Percentiles rank a stretch among this genome's conserved stretches.
These are phyloP conservation scores for Colletotrichum orchidophilum DNA, from an alignment of 2,329 filamentous ascomycete species.

Conservation along the genomic window DNA sequence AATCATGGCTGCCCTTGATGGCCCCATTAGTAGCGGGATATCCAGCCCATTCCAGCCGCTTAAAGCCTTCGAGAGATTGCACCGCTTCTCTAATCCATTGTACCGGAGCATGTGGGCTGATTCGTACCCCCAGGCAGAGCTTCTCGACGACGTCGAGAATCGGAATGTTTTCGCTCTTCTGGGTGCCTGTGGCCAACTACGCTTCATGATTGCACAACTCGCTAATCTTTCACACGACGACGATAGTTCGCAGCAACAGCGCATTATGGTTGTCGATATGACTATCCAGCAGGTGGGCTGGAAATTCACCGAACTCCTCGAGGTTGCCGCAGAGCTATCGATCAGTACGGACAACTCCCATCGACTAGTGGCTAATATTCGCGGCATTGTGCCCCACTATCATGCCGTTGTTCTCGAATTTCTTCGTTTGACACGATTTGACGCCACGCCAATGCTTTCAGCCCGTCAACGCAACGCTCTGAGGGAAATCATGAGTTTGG, in stretches of 20 bases:
- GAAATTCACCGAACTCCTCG: slow-evolving; percentile 39
- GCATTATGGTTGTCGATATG: slow-evolving; percentile 33
- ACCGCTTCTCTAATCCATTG: slow-evolving; percentile 44
- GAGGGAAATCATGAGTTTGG: slow-evolving; percentile 42
- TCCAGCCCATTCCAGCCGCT: slow-evolving; percentile 25
- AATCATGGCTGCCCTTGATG: slow-evolving; percentile 23
- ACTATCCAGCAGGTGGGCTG: slow-evolving; percentile 37
- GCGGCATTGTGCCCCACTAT: slow-evolving; percentile 46
- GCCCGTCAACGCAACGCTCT: slow-evolving; percentile 24
- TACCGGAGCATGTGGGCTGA: slow-evolving; percentile 46
- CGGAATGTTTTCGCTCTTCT: slow-evolving; percentile 44
- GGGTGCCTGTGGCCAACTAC: slow-evolving; percentile 42
- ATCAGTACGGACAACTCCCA: slow-evolving; percentile 39
- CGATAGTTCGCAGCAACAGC: slow-evolving; percentile 35
- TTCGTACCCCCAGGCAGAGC: slow-evolving; percentile 44
- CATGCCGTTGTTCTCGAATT: slow-evolving; percentile 45
- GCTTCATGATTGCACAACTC: slow-evolving; percentile 44
- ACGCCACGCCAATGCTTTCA: slow-evolving; percentile 24
- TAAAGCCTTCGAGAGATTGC: slow-evolving; percentile 40
- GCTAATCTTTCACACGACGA: slow-evolving; percentile 34
- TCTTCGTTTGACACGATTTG: slow-evolving; percentile 36
- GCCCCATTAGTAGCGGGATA: background rate
- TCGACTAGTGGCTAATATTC: slow-evolving; percentile 45
- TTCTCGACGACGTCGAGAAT: slow-evolving; percentile 48
- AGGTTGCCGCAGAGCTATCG: slow-evolving; percentile 39